Base-by-base conservation (phyloP, 495 filamentous ascomycete species). In the Cetradonia linearis region DNA sequence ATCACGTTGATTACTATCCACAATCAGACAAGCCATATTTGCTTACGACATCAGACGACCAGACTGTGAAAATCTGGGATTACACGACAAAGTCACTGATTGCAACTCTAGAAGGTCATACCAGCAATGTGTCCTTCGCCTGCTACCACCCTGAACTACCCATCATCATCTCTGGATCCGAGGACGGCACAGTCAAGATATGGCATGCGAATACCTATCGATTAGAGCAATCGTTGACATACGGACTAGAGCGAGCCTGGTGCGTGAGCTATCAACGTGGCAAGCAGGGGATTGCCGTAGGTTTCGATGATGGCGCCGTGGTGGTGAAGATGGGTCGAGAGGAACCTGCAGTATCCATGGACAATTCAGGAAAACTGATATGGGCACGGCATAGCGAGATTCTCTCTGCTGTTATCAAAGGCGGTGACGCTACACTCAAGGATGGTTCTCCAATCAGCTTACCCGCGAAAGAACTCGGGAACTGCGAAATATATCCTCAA, bases 141-240 rank as follows among this genome's bases (percentile, higher is more conserved):
- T 95, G 91, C 73, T 99, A 96, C 69, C 93, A 99, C 70, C 93
- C 93, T 0, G 94, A 97, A 72, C 75, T 99, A 34, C 93, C 93
- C 13, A 85, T 99, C 63, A 97, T 99, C 63, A 94, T 99, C 58
- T 96, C 92, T n/a, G 93, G 93, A 62, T 96, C 91, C 18, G 93
- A 99, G 72, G 93, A 99, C 73, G 91, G 93, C 55, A 96, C 93
- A 5, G 82, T 99, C 59, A 95, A 95, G 76, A 92, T 97, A 72
- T 99, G 93, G 93, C 93, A 99, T 69, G 91, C 94, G 44, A 93
- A 94, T 65, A 95, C 93, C 52, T 97, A 97, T 71, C 80, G 93
- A 56, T 78, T 97, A 44, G 93, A 97, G 70, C 94, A 97, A 69
- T 94, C 91, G 6, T 75, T 99, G 61, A 95, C 86, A 71, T 97